Conservation (phyloP, 164 flowering plant species). For the Protea cynaroides region DNA sequence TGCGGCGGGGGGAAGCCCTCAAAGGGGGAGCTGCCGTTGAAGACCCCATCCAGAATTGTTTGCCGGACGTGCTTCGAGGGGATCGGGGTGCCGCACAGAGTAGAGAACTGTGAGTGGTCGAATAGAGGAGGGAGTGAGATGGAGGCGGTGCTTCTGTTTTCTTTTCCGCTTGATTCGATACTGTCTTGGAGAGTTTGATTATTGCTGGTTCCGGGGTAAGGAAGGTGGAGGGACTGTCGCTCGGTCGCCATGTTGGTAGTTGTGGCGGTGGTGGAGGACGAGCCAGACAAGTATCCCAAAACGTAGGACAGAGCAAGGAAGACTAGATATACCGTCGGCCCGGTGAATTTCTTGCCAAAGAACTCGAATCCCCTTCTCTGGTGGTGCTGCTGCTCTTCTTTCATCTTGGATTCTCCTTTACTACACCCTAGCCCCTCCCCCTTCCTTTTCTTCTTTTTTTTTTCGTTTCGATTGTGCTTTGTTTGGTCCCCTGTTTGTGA, state of each 20-base stretch:
- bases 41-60: conserved; percentile 40
- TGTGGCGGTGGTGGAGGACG: conserved; percentile 4
- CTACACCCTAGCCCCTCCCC: not conserved
- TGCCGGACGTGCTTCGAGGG: conserved; percentile 31
- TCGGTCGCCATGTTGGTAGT: not conserved
- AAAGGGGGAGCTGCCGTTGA: conserved; percentile 54
- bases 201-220: too few relatives aligned
- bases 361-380: conserved; percentile 1
- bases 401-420: not conserved
- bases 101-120: conserved; percentile 36
- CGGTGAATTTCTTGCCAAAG: conserved; percentile 7
- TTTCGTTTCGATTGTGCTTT: not conserved
- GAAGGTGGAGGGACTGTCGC: too few relatives aligned
- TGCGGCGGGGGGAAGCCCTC: conserved; percentile 53
- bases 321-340: conserved; percentile 19
- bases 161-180: too few relatives aligned
- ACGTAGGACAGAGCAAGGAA: conserved; percentile 33
- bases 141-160: not conserved
- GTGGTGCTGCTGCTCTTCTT: conserved; percentile 9
- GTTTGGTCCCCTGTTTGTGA: not conserved
- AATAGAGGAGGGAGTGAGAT: not conserved
- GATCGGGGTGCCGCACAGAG: conserved; percentile 37
- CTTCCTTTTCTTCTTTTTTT: too few relatives aligned
- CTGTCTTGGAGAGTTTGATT: too few relatives aligned
- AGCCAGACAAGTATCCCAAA: conserved; percentile 34